Evolutionary conservation across 306 rosid species (phyloP), one percentile per base, ranked within the genome.

Genomic region (Clitoria ternatea): DNA sequence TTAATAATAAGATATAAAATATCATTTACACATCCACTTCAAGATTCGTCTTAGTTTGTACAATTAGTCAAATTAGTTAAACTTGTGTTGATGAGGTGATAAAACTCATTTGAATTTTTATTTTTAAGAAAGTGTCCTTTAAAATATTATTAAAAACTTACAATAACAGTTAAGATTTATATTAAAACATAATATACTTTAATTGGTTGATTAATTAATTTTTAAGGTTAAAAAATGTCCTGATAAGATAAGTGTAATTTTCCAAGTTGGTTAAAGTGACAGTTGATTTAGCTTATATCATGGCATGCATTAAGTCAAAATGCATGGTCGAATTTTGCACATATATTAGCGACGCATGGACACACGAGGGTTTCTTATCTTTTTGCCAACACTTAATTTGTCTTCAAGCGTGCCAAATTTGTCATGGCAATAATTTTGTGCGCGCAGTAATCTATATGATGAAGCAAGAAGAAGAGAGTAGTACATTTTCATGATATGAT

Each of bases 241-340:
- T 1, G 2, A n/a, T 10, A 4, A 35, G 10, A n/a, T n/a, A n/a
- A 10, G 30, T 18, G 24, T 33, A 35, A 26, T 18, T 17, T 60
- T 40, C 72, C 15, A 39, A 40, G 33, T 65, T 35, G 42, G 26
- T 45, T 70, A 63, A 45, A 47, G 17, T 29, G 45, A 56, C 48
- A n/a, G 7, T 13, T 9, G 32, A 35, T 18, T 71, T 57, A 65
- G 42, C 29, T 30, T 22, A 6, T 6, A 10, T 47, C 20, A 17
- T n/a, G n/a, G n/a, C 11, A 44, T 44, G n/a, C n/a, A 24, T 44
- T 7, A 32, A 73, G 85, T 77, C 85, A 77, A 72, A 47, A 54
- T 49, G 54, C 53, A 68, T 72, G 82, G 61, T 29, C 2, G 13
- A 33, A 4, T 1, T 29, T 61, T 50, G 22, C 33, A 69, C 18